Conservation (phyloP, 2,329 filamentous ascomycete genomes). For the Fusarium vanettenii region DNA sequence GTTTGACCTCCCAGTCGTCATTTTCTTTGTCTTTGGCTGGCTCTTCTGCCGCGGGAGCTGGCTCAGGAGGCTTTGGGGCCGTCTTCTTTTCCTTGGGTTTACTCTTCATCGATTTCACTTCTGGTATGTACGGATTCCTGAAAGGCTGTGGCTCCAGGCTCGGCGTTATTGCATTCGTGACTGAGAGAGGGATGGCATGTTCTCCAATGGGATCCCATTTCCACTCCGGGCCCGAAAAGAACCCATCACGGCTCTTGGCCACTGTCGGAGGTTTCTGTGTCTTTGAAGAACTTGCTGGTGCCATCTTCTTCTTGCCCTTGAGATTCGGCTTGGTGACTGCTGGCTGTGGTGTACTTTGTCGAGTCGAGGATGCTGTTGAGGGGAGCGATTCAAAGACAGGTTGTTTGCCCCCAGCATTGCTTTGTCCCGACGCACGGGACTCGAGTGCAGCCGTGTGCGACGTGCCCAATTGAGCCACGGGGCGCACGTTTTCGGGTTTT, state of each 20-base stretch:
- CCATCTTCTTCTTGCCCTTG: constrained; percentile 8
- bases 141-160: neutral
- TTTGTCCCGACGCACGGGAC: neutral
- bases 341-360: constrained; percentile 13
- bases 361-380: constrained; percentile 10
- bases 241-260: neutral
- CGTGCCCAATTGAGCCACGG: neutral
- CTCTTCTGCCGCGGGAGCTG: neutral
- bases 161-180: constrained; percentile 12
- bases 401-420: neutral
- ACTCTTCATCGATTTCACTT: constrained; percentile 8
- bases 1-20: constrained; percentile 56
- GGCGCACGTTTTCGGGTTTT: neutral
- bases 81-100: constrained; percentile 4
- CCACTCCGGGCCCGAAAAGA: constrained; percentile 3
- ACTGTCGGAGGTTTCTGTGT: neutral
- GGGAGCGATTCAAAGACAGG: constrained; percentile 2
- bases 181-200: constrained; percentile 5
- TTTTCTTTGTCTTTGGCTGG: neutral
- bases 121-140: neutral
- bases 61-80: neutral
- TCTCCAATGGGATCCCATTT: constrained; percentile 4
- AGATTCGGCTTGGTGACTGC: neutral
- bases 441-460: neutral
- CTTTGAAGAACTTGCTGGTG: neutral